Conservation (phyloP, 305 asterid species). For the Fraxinus baroniana region DNA sequence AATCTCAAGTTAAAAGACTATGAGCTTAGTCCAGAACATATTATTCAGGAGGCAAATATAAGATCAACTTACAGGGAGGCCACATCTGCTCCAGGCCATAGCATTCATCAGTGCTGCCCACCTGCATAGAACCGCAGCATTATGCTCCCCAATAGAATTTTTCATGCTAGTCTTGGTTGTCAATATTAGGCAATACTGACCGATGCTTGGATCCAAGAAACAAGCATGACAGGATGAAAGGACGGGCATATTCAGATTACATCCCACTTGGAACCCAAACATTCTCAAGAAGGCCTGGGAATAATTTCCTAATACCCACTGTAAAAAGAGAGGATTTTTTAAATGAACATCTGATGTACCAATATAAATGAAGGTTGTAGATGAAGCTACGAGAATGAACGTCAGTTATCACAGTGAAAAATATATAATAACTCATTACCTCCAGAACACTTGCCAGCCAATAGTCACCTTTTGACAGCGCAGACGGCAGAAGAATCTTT, state of each 20-base stretch:
- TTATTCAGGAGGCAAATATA: constrained; percentile 23
- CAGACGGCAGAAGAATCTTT: constrained; percentile 84
- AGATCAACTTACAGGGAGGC: constrained; percentile 78
- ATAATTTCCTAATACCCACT: constrained; percentile 89
- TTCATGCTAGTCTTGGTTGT: constrained; percentile 76
- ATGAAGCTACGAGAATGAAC: constrained; percentile 23
- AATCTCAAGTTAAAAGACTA: constrained; percentile 13
- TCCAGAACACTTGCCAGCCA: constrained; percentile 91
- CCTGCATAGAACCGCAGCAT: constrained; percentile 63
- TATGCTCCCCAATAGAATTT: constrained; percentile 83
- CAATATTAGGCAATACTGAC: constrained; percentile 87
- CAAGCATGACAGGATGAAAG: constrained; percentile 54
- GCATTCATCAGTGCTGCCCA: constrained; percentile 72
- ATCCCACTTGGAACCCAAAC: constrained; percentile 58
- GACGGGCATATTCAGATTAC: constrained; percentile 41
- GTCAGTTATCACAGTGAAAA: constrained; percentile 12
- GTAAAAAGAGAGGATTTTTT: constrained; percentile 36
- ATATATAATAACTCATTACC: constrained; percentile 47
- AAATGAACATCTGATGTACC: constrained; percentile 19
- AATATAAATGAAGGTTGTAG: constrained; percentile 16
- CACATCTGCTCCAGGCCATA: constrained; percentile 85
- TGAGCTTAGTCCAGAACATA: constrained; percentile 11
- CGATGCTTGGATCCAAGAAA: constrained; percentile 84
- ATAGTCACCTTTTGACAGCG: constrained; percentile 67
- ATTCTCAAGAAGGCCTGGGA: constrained; percentile 61